These are phyloP conservation scores for Cephaloascus albidus DNA, from an alignment of 805 yeast species.

Conservation along the genomic window DNA sequence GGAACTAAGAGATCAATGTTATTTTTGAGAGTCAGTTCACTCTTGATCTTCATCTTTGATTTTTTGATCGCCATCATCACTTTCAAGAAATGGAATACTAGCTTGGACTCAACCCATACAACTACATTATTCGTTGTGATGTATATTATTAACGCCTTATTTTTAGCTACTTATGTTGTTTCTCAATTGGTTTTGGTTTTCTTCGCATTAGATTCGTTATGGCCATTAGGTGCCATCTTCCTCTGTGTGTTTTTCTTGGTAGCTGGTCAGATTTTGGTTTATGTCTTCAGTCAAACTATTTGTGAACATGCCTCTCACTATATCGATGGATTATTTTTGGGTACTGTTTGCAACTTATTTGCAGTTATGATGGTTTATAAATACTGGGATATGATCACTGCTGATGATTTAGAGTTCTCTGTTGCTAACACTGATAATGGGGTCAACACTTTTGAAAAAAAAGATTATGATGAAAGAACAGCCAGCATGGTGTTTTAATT, in stretches of 20 bases:
- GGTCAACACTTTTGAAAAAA: neutral
- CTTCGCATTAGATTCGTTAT: conserved; percentile 60
- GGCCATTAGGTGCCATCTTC: conserved; percentile 85
- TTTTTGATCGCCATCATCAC: conserved; percentile 66
- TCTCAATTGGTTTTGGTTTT: conserved; percentile 64
- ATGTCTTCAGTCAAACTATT: conserved; percentile 55
- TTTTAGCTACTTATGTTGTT: conserved; percentile 51
- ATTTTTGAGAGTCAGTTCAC: conserved; percentile 40
- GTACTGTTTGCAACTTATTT: conserved; percentile 69
- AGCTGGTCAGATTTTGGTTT: conserved; percentile 70
- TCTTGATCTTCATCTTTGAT: conserved; percentile 50
- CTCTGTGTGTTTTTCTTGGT: conserved; percentile 67
- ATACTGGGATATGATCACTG: conserved; percentile 93
- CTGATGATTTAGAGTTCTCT: conserved; percentile 89
- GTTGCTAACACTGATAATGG: conserved; percentile 26
- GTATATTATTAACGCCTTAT: conserved; percentile 63
- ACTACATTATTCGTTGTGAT: conserved; percentile 61
- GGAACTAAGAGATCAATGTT: conserved; percentile 66
- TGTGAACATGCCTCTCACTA: conserved; percentile 76
- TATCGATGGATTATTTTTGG: conserved; percentile 84
- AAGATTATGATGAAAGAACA: neutral
- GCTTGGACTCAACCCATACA: conserved; percentile 43
- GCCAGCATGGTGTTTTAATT: neutral
- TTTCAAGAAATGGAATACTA: conserved; percentile 52
- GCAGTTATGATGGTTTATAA: conserved; percentile 93